Evolutionary conservation across 2,329 filamentous ascomycete genomes (phyloP), one percentile per base, ranked within the genome.

Genomic region (Plectosphaerella sp.): DNA sequence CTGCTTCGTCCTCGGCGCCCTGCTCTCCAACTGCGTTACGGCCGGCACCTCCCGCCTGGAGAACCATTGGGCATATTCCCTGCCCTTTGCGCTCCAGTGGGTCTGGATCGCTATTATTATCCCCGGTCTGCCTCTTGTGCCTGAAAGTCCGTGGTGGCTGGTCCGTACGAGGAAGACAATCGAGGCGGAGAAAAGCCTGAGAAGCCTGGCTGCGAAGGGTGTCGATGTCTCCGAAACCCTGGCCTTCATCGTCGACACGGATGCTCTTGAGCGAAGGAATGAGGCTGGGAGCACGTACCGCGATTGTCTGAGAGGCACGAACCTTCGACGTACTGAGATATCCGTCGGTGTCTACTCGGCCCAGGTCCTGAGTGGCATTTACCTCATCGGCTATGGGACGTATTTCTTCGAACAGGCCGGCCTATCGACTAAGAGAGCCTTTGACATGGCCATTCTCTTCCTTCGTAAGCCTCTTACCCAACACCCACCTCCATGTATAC

Each of bases 341-440:
- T 73, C 77, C 4, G 72, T 74, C 54, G 83, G 84, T 64, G 81
- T 84, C 7, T 87, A 84, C 71, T 77, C 79, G 3, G 83, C 83
- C 3, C 84, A 88, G 60, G 84, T 84, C 18, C 69, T 87, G 2
- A 81, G 77, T 47, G 83, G 84, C 22, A 82, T 83, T 56, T 82
- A 83, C 14, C 78, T 87, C 56, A 82, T 84, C 47, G 80, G 80
- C 52, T 88, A 85, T 57, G 83, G 80, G 1, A 86, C 80, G 65
- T 77, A 73, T 64, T 77, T 77, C 62, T 75, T 75, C 61, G 65
- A 72, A 47, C 72, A 74, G 57, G 68, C 72, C 2, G 74, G 76
- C 47, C 66, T 76, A 51, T 55, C 64, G 47, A 56, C 66, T 28
- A 57, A 62, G 8, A 63, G 66, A 5, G 66, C 72, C 1, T 76